Conservation (phyloP, 2,329 filamentous ascomycete species). For the Colletotrichum graminicola region DNA sequence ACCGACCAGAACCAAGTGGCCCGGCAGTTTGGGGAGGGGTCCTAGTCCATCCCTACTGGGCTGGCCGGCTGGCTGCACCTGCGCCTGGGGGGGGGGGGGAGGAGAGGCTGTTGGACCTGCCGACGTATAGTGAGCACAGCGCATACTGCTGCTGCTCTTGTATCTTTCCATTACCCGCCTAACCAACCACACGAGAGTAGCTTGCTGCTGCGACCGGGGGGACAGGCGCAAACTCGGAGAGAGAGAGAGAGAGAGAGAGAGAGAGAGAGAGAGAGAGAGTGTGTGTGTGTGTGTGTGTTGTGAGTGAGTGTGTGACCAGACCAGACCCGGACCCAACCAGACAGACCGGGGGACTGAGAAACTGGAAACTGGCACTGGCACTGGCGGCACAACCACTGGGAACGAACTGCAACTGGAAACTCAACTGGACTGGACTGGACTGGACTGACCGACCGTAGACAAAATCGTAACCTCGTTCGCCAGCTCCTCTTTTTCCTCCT, state of each 20-base stretch:
- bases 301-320: not conserved
- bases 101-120: slow-evolving; percentile 1
- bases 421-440: slow-evolving; percentile 1
- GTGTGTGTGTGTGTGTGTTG: not conserved
- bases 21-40: slow-evolving; percentile 23
- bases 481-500: slow-evolving; percentile 58
- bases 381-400: not conserved
- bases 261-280: not conserved
- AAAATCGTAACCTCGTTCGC: slow-evolving; percentile 57
- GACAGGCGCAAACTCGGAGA: not conserved
- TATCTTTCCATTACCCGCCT: not conserved
- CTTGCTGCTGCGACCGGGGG: not conserved
- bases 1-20: slow-evolving; percentile 4
- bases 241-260: not conserved
- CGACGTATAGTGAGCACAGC: slow-evolving; percentile 23
- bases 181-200: not conserved
- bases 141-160: slow-evolving; percentile 2
- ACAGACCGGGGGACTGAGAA: slow-evolving; percentile 6
- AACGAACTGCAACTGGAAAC: slow-evolving; percentile 8
- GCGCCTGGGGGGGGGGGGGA: not conserved
- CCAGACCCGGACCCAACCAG: slow-evolving; percentile 1
- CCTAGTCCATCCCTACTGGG: slow-evolving; percentile 23
- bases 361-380: slow-evolving; percentile 14
- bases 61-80: not conserved
- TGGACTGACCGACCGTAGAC: slow-evolving; percentile 48